Base-by-base conservation (phyloP, 345 rosid genomes). In the Mangifera indica region DNA sequence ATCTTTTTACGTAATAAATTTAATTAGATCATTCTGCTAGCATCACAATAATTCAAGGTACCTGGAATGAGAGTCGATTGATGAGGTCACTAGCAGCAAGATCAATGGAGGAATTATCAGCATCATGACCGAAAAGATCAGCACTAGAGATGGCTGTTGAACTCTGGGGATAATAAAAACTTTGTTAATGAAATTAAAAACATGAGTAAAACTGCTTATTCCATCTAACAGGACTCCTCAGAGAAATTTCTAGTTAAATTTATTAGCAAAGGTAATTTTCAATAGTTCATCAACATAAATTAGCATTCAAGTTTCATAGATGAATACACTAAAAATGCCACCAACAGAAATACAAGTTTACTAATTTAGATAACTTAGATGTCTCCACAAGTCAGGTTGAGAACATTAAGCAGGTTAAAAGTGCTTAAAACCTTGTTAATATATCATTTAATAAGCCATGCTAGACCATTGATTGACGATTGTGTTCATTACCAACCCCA, bases 141-240 rank as follows among this genome's bases (percentile, higher is more conserved):
- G 97, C 93, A 73, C 98, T 93, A 64, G 99, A 96, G 58, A 96
- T 96, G 42, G 99, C 90, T 9, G 97, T 11, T 25, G 98, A 96
- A 74, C 95, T 84, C 99, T 96, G 81, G 3, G 76, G 40, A 59
- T 56, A 45, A 60, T 37, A 45, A 10, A 20, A 51, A 21, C 60
- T 13, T 51, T 29, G 55, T 74, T 60, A 80, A 59, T 21, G 15
- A 34, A 4, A 44, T 55, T 34, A 53, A 21, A 51, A n/a, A 59
- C 32, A n/a, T 10, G 24, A 29, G n/a, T 37, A n/a, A 40, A 42
- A 29, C 20, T n/a, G 29, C 7, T 13, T 12, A 63, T 24, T 37
- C 26, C 37, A 68, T 13, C 55, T 15, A 8, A 37, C 14, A 40
- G 18, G 21, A 10, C 46, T 32, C 34, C 10, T 4, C 5, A 52